Base-by-base conservation (phyloP, 2,329 filamentous ascomycete genomes). In the Colletotrichum sp. region DNA sequence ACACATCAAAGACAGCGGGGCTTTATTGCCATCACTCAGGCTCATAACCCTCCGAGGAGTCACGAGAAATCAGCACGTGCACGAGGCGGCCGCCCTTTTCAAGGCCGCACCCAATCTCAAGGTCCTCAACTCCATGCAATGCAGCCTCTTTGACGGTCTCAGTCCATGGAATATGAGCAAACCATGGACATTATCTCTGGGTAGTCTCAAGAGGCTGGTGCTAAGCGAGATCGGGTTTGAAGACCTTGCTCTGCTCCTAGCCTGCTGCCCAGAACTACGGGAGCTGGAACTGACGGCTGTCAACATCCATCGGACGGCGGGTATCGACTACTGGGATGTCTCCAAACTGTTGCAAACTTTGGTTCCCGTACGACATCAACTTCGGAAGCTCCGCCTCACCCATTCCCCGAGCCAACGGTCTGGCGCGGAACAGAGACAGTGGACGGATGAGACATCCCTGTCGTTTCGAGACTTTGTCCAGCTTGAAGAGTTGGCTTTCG, bases 281-380 rank as follows among this genome's bases (percentile, higher is more conserved):
- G 63, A 72, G 39, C 44, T 76, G 73, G 73, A 62, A 18, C 9
- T 76, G 32, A 26, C 32, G 16, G 69, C 69, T 12, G 28, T 32
- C 13, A 63, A 72, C 39, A 69, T 76, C 16, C 57, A 76, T 39
- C 57, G 70, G n/a, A 76, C 55, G 15, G 65, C 69, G 15, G 63
- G 63, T 5, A 13, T 63, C 15, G 34, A 63, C 26, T 64, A 72
- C 44, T 76, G 73, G 69, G 70, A 72, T 8, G 39, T 72, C 30
- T 68, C 73, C 10, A 64, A 72, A 18, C 24, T 76, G 36, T 5
- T 76, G n/a, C 73, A 64, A 63, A 39, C 73, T 13, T 39, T 76
- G 16, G 55, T 49, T 9, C 32, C 57, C 5, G 63, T 64, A 12
- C 63, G 32, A 10, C 69, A 63, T 16, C 59, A 30, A 24, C 55